These are phyloP conservation scores for Xylariaceae sp. DNA, from an alignment of 2,329 filamentous ascomycete species.

Conservation along the genomic window DNA sequence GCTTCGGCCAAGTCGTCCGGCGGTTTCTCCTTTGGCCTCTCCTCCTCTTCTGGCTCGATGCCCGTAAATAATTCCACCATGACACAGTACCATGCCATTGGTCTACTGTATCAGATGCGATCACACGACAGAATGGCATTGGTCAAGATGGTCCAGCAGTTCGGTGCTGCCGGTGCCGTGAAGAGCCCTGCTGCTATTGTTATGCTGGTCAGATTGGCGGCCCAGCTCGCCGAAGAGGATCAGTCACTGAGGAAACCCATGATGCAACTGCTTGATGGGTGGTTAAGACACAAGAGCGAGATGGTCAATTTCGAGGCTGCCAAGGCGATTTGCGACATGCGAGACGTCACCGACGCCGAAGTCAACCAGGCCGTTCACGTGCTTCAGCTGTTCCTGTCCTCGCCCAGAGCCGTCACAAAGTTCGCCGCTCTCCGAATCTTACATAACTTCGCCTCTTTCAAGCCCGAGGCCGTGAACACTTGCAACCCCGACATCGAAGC, in stretches of 20 bases:
- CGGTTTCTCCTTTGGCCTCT: constrained; percentile 88
- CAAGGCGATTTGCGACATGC: constrained; percentile 94
- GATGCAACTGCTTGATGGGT: constrained; percentile 94
- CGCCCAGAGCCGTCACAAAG: constrained; percentile 91
- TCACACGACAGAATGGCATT: constrained; percentile 96
- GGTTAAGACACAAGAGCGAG: constrained; percentile 97
- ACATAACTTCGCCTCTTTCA: constrained; percentile 94
- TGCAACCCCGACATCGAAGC: constrained; percentile 98
- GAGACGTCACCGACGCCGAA: constrained; percentile 87
- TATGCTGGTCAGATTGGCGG: constrained; percentile 86
- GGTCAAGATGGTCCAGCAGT: constrained; percentile 99
- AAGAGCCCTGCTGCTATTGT: constrained; percentile 93
- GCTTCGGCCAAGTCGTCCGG: constrained; percentile 83
- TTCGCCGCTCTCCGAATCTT: constrained; percentile 95
- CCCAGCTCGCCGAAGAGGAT: constrained; percentile 92
- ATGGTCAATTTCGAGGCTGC: constrained; percentile 99
- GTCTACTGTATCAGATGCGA: constrained; percentile 95
- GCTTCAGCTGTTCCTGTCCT: constrained; percentile 93
- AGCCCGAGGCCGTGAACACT: constrained; percentile 83
- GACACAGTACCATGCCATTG: constrained; percentile 98
- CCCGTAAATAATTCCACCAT: constrained; percentile 93
- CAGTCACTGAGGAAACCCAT: constrained; percentile 85
- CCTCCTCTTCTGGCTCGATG: constrained; percentile 68
- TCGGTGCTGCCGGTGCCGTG: constrained; percentile 82
- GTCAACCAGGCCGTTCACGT: constrained; percentile 90